Conservation (phyloP, 768 basidiomycete species). For the Boletus reticulatus region DNA sequence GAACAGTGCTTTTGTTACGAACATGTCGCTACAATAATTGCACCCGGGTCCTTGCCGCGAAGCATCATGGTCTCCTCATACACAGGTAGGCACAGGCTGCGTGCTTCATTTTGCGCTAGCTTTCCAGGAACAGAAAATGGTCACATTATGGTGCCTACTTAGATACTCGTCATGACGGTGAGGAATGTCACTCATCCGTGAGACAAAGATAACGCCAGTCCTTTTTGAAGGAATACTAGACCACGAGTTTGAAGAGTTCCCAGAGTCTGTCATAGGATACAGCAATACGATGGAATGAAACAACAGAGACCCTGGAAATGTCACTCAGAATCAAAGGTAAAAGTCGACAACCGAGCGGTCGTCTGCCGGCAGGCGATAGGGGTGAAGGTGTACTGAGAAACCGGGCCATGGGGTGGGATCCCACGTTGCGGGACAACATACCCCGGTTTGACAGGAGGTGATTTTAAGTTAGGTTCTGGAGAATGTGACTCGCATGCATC, state of each 20-base stretch:
- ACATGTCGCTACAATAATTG: not conserved
- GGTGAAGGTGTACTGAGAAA: not conserved
- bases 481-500: not conserved
- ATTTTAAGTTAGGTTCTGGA: constrained; percentile 1
- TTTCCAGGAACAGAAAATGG: not conserved
- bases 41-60: constrained; percentile 2
- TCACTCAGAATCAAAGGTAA: not conserved
- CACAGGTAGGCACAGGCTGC: not conserved
- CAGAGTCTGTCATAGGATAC: not conserved
- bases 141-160: not conserved
- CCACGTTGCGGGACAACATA: not conserved
- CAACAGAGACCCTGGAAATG: not conserved
- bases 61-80: not conserved
- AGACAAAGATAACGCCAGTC: not conserved
- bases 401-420: constrained; percentile 12
- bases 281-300: not conserved
- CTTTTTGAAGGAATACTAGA: not conserved
- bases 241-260: not conserved
- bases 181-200: not conserved
- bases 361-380: not conserved
- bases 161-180: not conserved
- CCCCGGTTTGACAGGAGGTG: not conserved
- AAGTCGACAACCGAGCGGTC: not conserved
- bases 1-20: not conserved
- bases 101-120: not conserved